These are phyloP conservation scores for Trichocladium antarcticum DNA, from an alignment of 495 filamentous ascomycete species.

Conservation along the genomic window DNA sequence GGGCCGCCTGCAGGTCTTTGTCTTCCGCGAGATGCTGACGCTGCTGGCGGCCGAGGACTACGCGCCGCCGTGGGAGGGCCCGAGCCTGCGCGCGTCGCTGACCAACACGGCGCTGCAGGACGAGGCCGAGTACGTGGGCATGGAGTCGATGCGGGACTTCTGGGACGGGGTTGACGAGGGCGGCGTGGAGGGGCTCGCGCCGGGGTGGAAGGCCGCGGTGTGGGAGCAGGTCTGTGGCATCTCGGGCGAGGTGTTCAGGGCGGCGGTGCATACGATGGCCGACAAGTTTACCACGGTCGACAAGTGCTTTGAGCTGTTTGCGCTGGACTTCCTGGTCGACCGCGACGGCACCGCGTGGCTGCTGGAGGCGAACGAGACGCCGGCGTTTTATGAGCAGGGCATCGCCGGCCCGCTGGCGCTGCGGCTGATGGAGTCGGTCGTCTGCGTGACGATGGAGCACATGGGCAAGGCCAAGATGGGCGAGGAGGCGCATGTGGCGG, in stretches of 20 bases:
- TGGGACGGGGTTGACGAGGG: conserved; percentile 31
- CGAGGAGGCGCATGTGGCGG: conserved; percentile 9
- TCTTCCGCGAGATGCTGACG: conserved; percentile 64
- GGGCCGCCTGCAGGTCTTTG: conserved; percentile 56
- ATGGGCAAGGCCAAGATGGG: conserved; percentile 15
- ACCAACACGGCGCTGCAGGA: conserved; percentile 76
- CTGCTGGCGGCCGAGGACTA: conserved; percentile 60
- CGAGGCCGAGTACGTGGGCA: conserved; percentile 6
- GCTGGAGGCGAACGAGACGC: conserved; percentile 72
- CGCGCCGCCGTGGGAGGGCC: conserved; percentile 23
- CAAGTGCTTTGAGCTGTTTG: conserved; percentile 68
- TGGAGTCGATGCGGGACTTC: conserved; percentile 50
- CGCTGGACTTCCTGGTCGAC: conserved; percentile 64
- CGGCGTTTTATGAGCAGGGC: conserved; percentile 65
- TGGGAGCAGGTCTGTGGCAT: conserved; percentile 50
- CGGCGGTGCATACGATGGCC: conserved; percentile 42
- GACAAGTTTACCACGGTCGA: conserved; percentile 41
- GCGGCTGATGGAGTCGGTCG: conserved; percentile 51
- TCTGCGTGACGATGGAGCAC: conserved; percentile 48
- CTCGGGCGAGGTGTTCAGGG: conserved; percentile 52
- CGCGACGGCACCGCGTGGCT: conserved; percentile 45
- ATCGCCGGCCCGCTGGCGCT: conserved; percentile 51
- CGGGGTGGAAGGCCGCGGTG: conserved; percentile 37
- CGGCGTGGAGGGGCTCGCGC: not conserved
- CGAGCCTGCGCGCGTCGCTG: conserved; percentile 29